Base-by-base conservation (phyloP, 108 stramenopile species). In the Nitzschia sp. region DNA sequence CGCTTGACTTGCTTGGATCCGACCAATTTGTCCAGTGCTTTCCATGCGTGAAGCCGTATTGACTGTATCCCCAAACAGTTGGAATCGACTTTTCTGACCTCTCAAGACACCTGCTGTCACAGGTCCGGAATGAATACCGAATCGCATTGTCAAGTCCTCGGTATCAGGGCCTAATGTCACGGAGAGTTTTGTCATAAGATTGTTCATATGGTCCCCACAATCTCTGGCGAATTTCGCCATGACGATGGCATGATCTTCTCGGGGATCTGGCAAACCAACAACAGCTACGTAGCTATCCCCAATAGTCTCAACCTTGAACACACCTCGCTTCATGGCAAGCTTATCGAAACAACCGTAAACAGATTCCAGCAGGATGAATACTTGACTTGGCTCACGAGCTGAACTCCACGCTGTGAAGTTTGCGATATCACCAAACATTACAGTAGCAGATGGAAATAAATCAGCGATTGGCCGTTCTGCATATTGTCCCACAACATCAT, bases 51-150 rank as follows among this genome's bases (percentile, higher is more conserved):
- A 44, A 19, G 79, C 79, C 1, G 80, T 82, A 40, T 89, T 89
- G 51, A 89, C 83, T 1, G 87, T 85, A 24, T 89, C 87, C 0
- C 87, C 87, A 61, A 89, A 89, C 7, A 89, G 51, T 58, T 83
- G 78, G 63, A 81, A 88, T 7, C 78, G 69, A 14, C 66, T 71
- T 51, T 78, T 85, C n/a, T 71, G 57, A 10, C 73, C 62, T 9
- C 87, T 78, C 1, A 88, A 69, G 7, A 88, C 83, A 44, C 73
- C 63, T 6, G 84, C 87, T 6, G 85, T 82, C 19, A 83, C 67
- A 6, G 86, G 82, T 15, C 87, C 87, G 50, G 61, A 63, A 42
- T 86, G 80, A 2, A 89, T 29, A 0, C 88, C 83, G 15, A 84
- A 48, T 58, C 57, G 57, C 29, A 48, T 14, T 5, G 42, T 11